Percentiles rank a stretch among this genome's conserved stretches.
Conservation (phyloP, 768 basidiomycete genomes). For the Tricholoma sp. region DNA sequence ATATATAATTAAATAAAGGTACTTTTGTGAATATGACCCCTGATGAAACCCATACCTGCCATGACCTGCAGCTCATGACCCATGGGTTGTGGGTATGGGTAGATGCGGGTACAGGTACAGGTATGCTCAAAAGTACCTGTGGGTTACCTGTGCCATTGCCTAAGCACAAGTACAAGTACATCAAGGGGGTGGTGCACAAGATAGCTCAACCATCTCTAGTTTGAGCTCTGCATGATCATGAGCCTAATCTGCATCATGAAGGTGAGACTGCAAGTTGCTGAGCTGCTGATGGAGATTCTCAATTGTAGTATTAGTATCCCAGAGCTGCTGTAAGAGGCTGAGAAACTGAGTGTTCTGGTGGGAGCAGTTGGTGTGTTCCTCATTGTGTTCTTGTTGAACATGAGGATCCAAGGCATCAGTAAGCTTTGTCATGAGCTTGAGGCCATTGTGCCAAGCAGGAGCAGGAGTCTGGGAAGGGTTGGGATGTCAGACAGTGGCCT, state of each 20-base stretch:
- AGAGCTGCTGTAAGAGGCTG: conserved; percentile 20
- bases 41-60: too few species aligned
- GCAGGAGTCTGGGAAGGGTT: conserved; percentile 8
- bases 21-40: too few species aligned
- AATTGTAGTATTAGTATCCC: conserved; percentile 17
- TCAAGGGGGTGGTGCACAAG: background rate
- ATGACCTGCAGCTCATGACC: too few species aligned
- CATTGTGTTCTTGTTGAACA: conserved; percentile 17
- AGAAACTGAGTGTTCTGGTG: conserved; percentile 21
- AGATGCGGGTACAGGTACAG: too few species aligned
- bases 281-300: conserved; percentile 10
- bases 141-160: too few species aligned
- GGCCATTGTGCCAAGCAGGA: conserved; percentile 3
- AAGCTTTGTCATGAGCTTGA: conserved; percentile 17
- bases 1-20: too few species aligned
- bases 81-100: too few species aligned
- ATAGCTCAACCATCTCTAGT: conserved; percentile 9
- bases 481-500: background rate
- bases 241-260: conserved; percentile 10
- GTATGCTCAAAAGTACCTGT: too few species aligned
- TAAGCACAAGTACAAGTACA: background rate
- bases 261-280: conserved; percentile 3
- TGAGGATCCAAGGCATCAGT: conserved; percentile 21
- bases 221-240: conserved; percentile 14
- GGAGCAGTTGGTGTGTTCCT: conserved; percentile 15